Evolutionary conservation across 2,329 filamentous ascomycete genomes (phyloP).

Genomic region (Alternaria conjuncta): DNA sequence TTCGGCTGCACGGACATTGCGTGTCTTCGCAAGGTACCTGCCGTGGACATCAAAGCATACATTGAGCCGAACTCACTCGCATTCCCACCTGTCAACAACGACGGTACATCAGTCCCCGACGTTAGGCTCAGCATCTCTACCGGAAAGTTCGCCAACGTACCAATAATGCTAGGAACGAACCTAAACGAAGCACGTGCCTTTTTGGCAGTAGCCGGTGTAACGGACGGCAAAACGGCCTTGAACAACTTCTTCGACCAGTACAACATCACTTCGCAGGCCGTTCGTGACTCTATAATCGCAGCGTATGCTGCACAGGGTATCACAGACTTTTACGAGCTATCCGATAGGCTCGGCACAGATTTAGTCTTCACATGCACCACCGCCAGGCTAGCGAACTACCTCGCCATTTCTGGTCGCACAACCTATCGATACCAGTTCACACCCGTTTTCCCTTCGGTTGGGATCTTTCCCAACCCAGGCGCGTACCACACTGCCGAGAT

Average conservation of each 20-base stretch:
- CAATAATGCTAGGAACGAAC: conserved; percentile 14
- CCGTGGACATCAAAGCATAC: conserved; percentile 10
- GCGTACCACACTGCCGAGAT: conserved; percentile 32
- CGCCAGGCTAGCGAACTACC: conserved; percentile 5
- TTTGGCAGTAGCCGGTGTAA: conserved; percentile 6
- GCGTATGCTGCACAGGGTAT: conserved; percentile 1
- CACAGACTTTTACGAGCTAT: background rate
- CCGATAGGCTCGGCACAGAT: conserved; percentile 15
- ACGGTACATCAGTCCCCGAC: conserved; percentile 10
- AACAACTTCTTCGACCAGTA: conserved; percentile 1
- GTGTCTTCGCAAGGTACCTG: conserved; percentile 7
- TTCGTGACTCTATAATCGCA: conserved; percentile 4
- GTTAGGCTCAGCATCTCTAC: conserved; percentile 13
- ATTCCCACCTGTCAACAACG: conserved; percentile 18
- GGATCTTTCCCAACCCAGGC: conserved; percentile 14
- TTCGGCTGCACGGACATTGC: conserved; percentile 14
- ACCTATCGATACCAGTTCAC: conserved; percentile 28
- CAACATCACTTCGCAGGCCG: conserved; percentile 6
- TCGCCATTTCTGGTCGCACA: conserved; percentile 13
- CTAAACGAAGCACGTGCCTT: conserved; percentile 18
- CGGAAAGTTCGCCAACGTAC: conserved; percentile 12
- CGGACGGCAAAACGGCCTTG: conserved; percentile 8
- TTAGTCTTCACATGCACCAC: conserved; percentile 15
- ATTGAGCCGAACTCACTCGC: conserved; percentile 12
- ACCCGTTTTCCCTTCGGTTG: conserved; percentile 14